Percentiles rank a stretch among this genome's conserved stretches.
These are phyloP conservation scores for Debaryomyces maramus DNA, from an alignment of 805 yeast species.

Conservation along the genomic window DNA sequence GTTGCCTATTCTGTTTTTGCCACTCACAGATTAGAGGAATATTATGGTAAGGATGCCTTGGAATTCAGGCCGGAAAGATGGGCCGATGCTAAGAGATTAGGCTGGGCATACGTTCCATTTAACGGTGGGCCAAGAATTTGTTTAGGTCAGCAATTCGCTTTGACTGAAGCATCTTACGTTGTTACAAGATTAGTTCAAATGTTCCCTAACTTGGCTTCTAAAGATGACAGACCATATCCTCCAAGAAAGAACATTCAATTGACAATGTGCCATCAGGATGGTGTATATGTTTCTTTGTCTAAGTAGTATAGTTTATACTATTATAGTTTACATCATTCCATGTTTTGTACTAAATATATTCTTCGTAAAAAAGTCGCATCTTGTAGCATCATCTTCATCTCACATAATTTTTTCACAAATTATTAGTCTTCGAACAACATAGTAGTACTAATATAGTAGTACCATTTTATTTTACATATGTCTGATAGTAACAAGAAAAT, in stretches of 20 bases:
- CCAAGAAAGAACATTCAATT: constrained; percentile 30
- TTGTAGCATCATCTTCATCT: too few relatives aligned
- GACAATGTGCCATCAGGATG: constrained; percentile 28
- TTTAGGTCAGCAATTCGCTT: constrained; percentile 58
- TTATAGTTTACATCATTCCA: too few relatives aligned
- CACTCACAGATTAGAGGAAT: constrained; percentile 42
- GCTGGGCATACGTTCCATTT: constrained; percentile 54
- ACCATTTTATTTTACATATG: constrained; percentile 4
- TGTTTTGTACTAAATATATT: too few relatives aligned
- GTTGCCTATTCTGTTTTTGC: constrained; percentile 42
- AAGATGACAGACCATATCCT: constrained; percentile 26
- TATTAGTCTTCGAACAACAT: too few relatives aligned
- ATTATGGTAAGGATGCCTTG: constrained; percentile 48
- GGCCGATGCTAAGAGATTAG: constrained; percentile 36
- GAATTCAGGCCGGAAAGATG: constrained; percentile 53
- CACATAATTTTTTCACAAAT: too few relatives aligned
- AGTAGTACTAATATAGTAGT: too few relatives aligned
- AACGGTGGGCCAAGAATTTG: constrained; percentile 60
- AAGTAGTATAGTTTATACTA: constrained; percentile 1
- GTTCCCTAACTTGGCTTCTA: constrained; percentile 20
- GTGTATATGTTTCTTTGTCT: constrained; percentile 17
- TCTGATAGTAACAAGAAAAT: constrained; percentile 7
- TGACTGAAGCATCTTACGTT: constrained; percentile 53
- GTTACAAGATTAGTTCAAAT: constrained; percentile 35
- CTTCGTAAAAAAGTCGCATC: too few relatives aligned